Evolutionary conservation across 768 basidiomycete species (phyloP), one percentile per base, ranked within the genome.

Genomic region (Macrocybe gigantea): DNA sequence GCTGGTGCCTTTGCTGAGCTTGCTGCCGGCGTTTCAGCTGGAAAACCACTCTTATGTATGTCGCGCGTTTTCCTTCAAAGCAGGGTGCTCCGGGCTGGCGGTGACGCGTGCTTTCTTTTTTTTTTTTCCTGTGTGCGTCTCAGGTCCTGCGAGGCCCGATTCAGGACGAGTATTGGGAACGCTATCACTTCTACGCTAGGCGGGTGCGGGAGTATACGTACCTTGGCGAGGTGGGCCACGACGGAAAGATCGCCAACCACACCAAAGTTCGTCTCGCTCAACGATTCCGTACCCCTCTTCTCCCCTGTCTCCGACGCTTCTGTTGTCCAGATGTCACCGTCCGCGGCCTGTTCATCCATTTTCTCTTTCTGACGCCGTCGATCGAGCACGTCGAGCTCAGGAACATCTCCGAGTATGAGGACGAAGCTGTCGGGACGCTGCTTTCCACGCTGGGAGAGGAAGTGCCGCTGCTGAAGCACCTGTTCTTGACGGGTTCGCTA

Each of bases 1-100:
- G 6, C 48, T 69, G 6, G 62, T 64, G 46, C 66, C 68, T 9
- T 48, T 68, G 30, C 58, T 69, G 31, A 60, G 60, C 40, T 47
- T 67, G 9, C 42, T 68, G 34, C 64, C 62, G 31, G 60, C 62
- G 3, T 65, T 68, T 49, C 7, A 41, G 7, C 6, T 32, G 10
- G 47, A 47, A 3, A 15, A 22, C 12, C 36, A 10, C 6, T 31
- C 33, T 7, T 48, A 38, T 34, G 47, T 51, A 37, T 36, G 50
- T 14, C n/a, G 2, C 32, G 7, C 12, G 12, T 13, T 6, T 6
- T 11, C 11, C 14, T 32, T 41, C 22, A 32, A 41, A 22, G n/a
- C n/a, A n/a, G n/a, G n/a, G n/a, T n/a, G n/a, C n/a, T n/a, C n/a
- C n/a, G n/a, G n/a, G n/a, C n/a, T 22, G 1, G 22, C 2, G 22